A percentile compares a stretch with the other conserved stretches of the same genome.
phyloP scores from a whole-genome alignment of 2,329 filamentous ascomycete genomes.

The Dactylonectria macrodidyma region DNA sequence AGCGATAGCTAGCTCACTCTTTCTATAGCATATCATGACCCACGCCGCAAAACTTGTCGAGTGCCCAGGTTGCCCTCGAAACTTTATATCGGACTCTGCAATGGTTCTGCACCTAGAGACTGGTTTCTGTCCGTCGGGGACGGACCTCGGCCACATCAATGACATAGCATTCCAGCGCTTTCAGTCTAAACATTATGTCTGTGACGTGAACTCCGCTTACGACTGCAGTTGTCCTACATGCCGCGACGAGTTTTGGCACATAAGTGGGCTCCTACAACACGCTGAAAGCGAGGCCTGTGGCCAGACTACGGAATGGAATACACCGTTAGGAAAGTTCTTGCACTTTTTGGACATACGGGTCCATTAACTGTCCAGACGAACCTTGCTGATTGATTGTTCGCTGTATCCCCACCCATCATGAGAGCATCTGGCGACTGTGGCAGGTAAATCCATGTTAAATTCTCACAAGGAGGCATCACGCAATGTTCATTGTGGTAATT shows the following conservation, averaged over 20 bases:
- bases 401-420: neutral
- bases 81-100: slow-evolving; percentile 39
- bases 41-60: slow-evolving; percentile 30
- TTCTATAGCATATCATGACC: slow-evolving; percentile 36
- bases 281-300: slow-evolving; percentile 41
- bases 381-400: neutral
- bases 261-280: slow-evolving; percentile 42
- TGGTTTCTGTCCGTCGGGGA: slow-evolving; percentile 35
- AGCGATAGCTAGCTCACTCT: neutral
- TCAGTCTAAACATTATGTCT: slow-evolving; percentile 14
- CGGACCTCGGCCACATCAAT: slow-evolving; percentile 18
- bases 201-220: slow-evolving; percentile 11
- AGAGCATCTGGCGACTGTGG: neutral
- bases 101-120: slow-evolving; percentile 47
- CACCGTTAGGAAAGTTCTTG: slow-evolving; percentile 8
- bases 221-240: slow-evolving; percentile 41
- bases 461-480: neutral
- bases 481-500: neutral
- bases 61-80: slow-evolving; percentile 37
- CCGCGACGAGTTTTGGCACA: slow-evolving; percentile 1
- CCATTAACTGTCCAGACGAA: neutral
- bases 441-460: neutral
- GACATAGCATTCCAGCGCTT: slow-evolving; percentile 26
- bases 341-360: neutral
- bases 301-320: neutral